phyloP scores from a whole-genome alignment of 2,329 filamentous ascomycete species.

The Penicillium verrucosum region DNA sequence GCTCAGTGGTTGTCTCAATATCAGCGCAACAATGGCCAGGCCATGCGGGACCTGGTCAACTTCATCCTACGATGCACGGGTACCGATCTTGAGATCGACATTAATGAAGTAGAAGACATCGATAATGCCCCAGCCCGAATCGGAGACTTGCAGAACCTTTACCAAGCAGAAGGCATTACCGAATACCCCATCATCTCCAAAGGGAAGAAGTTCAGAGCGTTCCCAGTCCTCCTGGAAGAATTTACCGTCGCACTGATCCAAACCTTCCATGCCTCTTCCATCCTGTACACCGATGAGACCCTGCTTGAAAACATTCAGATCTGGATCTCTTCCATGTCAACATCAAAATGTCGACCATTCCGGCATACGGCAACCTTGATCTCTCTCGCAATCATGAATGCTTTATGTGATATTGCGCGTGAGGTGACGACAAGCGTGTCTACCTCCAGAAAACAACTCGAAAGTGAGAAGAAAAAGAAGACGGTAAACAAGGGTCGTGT shows the following conservation, averaged over 20 bases:
- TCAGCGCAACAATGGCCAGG: conserved; percentile 53
- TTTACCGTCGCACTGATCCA: conserved; percentile 77
- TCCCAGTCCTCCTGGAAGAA: conserved; percentile 70
- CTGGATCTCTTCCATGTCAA: conserved; percentile 90
- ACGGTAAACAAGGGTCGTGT: conserved; percentile 75
- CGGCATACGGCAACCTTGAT: conserved; percentile 89
- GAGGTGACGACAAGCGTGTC: conserved; percentile 69
- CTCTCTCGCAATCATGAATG: conserved; percentile 72
- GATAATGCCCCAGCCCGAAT: conserved; percentile 80
- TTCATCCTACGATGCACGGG: conserved; percentile 68
- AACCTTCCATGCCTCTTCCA: conserved; percentile 75
- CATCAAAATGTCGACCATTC: conserved; percentile 81
- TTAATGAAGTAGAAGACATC: conserved; percentile 81
- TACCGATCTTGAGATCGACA: conserved; percentile 72
- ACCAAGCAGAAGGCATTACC: conserved; percentile 75
- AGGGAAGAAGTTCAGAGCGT: conserved; percentile 70
- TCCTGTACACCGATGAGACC: conserved; percentile 71
- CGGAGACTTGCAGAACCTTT: conserved; percentile 81
- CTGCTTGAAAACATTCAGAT: conserved; percentile 84
- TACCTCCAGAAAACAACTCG: conserved; percentile 72
- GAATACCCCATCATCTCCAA: conserved; percentile 91
- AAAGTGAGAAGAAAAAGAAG: conserved; percentile 69
- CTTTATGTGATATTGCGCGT: conserved; percentile 70
- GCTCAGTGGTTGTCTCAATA: conserved; percentile 58
- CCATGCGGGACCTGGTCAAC: conserved; percentile 59